A percentile compares a stretch with the other conserved stretches of the same genome.
phyloP scores from a whole-genome alignment of 768 basidiomycete genomes.

The Hericium erinaceus region DNA sequence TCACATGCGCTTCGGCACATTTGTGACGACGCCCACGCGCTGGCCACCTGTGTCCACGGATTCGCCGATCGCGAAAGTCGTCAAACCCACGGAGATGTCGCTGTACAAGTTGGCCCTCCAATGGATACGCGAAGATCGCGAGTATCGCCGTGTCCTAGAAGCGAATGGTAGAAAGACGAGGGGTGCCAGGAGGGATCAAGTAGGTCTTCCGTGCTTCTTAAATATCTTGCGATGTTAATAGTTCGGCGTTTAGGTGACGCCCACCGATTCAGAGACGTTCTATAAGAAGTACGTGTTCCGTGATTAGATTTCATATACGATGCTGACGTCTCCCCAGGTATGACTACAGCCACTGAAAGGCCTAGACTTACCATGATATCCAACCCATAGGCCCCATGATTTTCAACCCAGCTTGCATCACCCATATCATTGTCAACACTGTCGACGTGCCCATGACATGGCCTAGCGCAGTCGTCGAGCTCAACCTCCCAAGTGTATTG shows the following conservation, averaged over 20 bases:
- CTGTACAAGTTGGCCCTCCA: slow-evolving; percentile 71
- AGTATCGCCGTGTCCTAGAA: slow-evolving; percentile 51
- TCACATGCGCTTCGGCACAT: slow-evolving; percentile 81
- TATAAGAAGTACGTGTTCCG: slow-evolving; percentile 59
- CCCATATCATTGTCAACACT: no score
- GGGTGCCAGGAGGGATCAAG: slow-evolving; percentile 52
- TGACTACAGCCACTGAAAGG: slow-evolving; percentile 32
- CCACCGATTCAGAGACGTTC: slow-evolving; percentile 75
- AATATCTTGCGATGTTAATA: neutral
- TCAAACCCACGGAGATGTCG: slow-evolving; percentile 11
- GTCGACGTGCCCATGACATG: no score
- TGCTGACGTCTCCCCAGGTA: slow-evolving; percentile 27
- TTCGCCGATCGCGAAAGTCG: slow-evolving; percentile 13
- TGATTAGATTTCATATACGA: neutral
- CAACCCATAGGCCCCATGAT: no score
- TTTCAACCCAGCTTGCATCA: no score
- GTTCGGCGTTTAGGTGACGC: slow-evolving; percentile 32
- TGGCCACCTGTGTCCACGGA: slow-evolving; percentile 47
- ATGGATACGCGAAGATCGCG: slow-evolving; percentile 84
- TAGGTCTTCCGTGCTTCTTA: slow-evolving; percentile 12
- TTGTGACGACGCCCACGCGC: slow-evolving; percentile 53
- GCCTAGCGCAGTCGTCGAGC: neutral
- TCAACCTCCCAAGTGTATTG: neutral
- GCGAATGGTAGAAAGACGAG: slow-evolving; percentile 44
- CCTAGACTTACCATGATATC: no score